Evolutionary conservation across 805 yeast species (phyloP), one percentile per base, ranked within the genome.

Genomic region (Cyberlindnera xishuangbannaensis): DNA sequence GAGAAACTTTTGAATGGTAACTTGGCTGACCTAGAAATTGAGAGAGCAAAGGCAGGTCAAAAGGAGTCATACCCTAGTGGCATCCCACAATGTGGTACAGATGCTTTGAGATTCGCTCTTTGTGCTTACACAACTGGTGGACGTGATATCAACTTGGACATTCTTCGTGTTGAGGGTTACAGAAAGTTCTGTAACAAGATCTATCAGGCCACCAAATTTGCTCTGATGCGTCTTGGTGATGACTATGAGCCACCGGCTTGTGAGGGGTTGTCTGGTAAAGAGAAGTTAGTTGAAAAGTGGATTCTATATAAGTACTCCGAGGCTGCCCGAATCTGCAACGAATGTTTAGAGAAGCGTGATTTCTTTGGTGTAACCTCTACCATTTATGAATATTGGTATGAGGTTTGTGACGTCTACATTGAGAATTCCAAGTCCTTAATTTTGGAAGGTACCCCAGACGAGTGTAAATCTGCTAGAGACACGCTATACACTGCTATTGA

Each of bases 61-160:
- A 76, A 71, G 50, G 69, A 76, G 53, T 79, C 95, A 10, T 90
- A 87, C 71, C 98, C 98, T 46, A 78, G 79, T 50, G 98, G 98
- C 68, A 88, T 90, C 48, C 97, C 97, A 37, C 95, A 92, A 68
- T 92, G 98, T 74, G 98, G 98, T 69, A 88, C 97, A 31, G 98
- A 92, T 64, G 98, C 98, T 28, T 69, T 92, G 67, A 80, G 98
- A 69, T 92, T 92, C 59, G 97, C 98, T 25, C 74, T 90, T 47
- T 92, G 97, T 75, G 96, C 97, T 33, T 92, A 90, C 71, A 83
- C 95, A 33, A 90, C 97, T 30, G 98, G 98, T 67, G 97, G 97
- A 51, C 80, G 97, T 66, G 98, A 92, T 56, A 92, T 92, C 61
- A 92, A 92, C 67, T 72, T 92, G 59, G 97, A 92, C 59, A 87